Evolutionary conservation across 768 basidiomycete genomes (phyloP), one percentile per base, ranked within the genome.

Genomic region (Inosperma sp.): DNA sequence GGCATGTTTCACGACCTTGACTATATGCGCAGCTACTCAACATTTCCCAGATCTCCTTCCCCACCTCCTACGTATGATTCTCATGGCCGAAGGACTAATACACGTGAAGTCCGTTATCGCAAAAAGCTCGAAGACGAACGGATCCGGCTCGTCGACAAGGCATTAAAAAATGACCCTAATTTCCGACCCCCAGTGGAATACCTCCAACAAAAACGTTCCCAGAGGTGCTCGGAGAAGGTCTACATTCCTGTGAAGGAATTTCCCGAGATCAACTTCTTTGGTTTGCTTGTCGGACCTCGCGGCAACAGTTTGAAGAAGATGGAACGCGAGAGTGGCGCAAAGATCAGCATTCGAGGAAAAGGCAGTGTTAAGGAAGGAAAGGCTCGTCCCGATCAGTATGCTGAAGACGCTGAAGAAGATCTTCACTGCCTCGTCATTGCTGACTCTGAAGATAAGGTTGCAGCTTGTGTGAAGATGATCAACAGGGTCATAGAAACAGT

Each of bases 201-300:
- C 64, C 88, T 92, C 56, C 88, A 93, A 66, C 86, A 93, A 65
- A 95, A 96, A 69, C 86, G 93, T 26, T 90, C 89, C 34, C 88
- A 90, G 52, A 82, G 93, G 40, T 94, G 95, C 12, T 88, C 89
- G 27, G 96, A 99, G 53, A 98, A 98, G 72, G 96, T 99, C 54
- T 99, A 98, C 67, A 97, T 99, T 54, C 96, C 96, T 33, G 94
- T 97, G 66, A 98, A 99, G 68, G 96, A 99, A 71, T 99, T 99
- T 60, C 96, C 96, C 2, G 95, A 98, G 72, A 98, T 99, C 77
- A 99, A 99, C 67, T 99, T 98, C 74, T 98, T 99, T 62, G 96
- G 96, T 60, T 76, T 99, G 55, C 81, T 99, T 54, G 95, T 99
- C 56, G 96, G 96, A 31, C 96, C 96, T 63, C 88, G 96, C 62